phyloP scores from a whole-genome alignment of 1,284 basidiomycete species.

The Ganoderma lingzhi region DNA sequence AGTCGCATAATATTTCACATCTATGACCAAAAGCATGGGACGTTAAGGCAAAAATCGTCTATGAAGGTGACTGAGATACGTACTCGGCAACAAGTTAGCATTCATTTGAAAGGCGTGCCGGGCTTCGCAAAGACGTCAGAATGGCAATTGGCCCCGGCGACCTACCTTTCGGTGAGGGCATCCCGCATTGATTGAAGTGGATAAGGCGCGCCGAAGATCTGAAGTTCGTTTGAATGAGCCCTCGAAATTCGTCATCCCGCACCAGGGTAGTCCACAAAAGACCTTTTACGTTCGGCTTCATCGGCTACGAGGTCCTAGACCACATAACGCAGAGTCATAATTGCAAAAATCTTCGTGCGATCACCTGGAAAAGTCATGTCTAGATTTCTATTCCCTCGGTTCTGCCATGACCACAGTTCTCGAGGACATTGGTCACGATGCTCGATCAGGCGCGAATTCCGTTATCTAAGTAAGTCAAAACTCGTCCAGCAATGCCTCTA shows the following conservation, averaged over 20 bases:
- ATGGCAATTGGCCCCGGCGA: not conserved
- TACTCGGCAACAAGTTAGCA: not conserved
- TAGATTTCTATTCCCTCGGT: not conserved
- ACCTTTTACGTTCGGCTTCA: not conserved
- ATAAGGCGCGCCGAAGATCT: not conserved
- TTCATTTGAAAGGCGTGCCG: not conserved
- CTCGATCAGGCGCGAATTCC: not conserved
- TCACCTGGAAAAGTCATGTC: not conserved
- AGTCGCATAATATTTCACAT: not conserved
- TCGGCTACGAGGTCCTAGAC: not conserved
- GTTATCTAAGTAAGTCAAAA: not conserved
- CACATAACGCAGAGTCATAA: not conserved
- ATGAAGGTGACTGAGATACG: not conserved
- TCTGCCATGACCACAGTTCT: not conserved
- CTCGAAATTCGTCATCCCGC: not conserved
- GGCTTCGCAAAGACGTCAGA: not conserved
- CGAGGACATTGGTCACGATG: not conserved
- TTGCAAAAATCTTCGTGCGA: not conserved
- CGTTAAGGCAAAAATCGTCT: not conserved
- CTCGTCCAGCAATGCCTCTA: not conserved
- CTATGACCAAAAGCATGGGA: not conserved
- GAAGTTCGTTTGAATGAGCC: not conserved
- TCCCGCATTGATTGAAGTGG: not conserved
- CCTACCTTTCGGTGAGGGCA: not conserved
- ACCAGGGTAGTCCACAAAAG: not conserved